phyloP scores from a whole-genome alignment of 495 filamentous ascomycete species.

The Pseudotulostoma volvatum region DNA sequence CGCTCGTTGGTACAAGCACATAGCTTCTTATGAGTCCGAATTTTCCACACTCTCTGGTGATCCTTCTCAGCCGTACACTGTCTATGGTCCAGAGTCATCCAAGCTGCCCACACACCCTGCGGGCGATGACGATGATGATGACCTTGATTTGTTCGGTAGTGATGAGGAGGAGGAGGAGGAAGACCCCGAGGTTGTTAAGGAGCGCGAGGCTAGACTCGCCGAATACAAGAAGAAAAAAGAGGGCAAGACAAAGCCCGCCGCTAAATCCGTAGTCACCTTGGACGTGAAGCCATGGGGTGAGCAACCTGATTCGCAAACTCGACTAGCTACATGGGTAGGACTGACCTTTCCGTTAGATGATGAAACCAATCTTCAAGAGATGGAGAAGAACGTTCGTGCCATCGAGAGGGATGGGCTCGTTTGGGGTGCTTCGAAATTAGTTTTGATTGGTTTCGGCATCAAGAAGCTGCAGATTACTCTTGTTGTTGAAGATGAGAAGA shows the following conservation, averaged over 20 bases:
- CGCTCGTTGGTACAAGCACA: slow-evolving; percentile 98
- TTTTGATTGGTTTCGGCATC: slow-evolving; percentile 88
- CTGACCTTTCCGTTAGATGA: slow-evolving; percentile 43
- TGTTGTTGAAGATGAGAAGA: slow-evolving; percentile 93
- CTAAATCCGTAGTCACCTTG: slow-evolving; percentile 88
- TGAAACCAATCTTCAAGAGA: slow-evolving; percentile 72
- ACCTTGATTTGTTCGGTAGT: slow-evolving; percentile 74
- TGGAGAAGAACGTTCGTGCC: slow-evolving; percentile 67
- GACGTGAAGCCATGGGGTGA: slow-evolving; percentile 99
- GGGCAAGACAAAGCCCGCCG: slow-evolving; percentile 70
- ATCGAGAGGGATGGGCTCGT: slow-evolving; percentile 90
- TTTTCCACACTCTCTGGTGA: slow-evolving; percentile 87
- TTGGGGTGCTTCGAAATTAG: slow-evolving; percentile 86
- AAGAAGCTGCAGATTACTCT: slow-evolving; percentile 99
- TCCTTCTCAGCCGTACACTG: slow-evolving; percentile 67
- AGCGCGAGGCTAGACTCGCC: slow-evolving; percentile 75
- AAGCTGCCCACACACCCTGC: slow-evolving; percentile 68
- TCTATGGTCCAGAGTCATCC: slow-evolving; percentile 74
- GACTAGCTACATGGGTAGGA: slow-evolving; percentile 1
- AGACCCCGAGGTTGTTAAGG: slow-evolving; percentile 63
- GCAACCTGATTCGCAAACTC: slow-evolving; percentile 17
- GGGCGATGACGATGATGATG: slow-evolving; percentile 59
- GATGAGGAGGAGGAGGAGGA: slow-evolving; percentile 74
- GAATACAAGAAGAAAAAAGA: slow-evolving; percentile 98
- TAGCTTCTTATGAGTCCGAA: slow-evolving; percentile 74